Percentiles rank a stretch among this genome's conserved stretches.
phyloP scores from a whole-genome alignment of 768 basidiomycete species.

The Imleria badia region DNA sequence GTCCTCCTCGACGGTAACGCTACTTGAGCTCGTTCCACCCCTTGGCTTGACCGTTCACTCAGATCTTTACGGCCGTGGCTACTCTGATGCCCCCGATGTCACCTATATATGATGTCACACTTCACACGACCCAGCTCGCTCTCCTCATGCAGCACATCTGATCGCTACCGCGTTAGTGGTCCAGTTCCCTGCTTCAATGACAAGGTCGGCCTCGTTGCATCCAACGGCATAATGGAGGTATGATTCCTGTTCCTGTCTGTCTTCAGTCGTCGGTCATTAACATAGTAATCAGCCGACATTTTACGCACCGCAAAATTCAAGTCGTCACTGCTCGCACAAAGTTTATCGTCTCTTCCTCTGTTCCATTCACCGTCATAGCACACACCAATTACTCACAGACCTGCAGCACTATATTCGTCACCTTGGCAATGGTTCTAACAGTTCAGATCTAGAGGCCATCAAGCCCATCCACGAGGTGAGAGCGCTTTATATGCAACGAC shows the following conservation, averaged over 20 bases:
- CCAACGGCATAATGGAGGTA: conserved; percentile 69
- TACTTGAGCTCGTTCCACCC: not conserved
- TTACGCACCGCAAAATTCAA: conserved; percentile 76
- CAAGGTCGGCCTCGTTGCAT: conserved; percentile 67
- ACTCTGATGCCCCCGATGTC: conserved; percentile 75
- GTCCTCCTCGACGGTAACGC: conserved; percentile 70
- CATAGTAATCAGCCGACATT: conserved; percentile 56
- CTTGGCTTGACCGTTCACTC: not conserved
- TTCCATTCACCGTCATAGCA: too few relatives aligned
- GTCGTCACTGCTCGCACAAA: conserved; percentile 73
- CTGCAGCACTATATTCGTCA: too few relatives aligned
- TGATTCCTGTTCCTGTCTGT: conserved; percentile 6
- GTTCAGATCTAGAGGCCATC: conserved; percentile 17
- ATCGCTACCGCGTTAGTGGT: conserved; percentile 70
- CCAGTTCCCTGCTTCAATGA: conserved; percentile 67
- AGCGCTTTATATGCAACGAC: not conserved
- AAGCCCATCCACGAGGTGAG: conserved; percentile 46
- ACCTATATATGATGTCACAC: conserved; percentile 60
- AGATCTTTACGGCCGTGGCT: conserved; percentile 84
- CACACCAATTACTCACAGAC: too few relatives aligned
- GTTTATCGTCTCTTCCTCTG: conserved; percentile 58
- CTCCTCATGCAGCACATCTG: conserved; percentile 75
- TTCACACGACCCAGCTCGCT: conserved; percentile 79
- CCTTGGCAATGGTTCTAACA: too few relatives aligned
- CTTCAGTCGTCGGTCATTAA: not conserved